Base-by-base conservation (phyloP, 2,329 filamentous ascomycete genomes). In the Tolypocladium guangdongense region DNA sequence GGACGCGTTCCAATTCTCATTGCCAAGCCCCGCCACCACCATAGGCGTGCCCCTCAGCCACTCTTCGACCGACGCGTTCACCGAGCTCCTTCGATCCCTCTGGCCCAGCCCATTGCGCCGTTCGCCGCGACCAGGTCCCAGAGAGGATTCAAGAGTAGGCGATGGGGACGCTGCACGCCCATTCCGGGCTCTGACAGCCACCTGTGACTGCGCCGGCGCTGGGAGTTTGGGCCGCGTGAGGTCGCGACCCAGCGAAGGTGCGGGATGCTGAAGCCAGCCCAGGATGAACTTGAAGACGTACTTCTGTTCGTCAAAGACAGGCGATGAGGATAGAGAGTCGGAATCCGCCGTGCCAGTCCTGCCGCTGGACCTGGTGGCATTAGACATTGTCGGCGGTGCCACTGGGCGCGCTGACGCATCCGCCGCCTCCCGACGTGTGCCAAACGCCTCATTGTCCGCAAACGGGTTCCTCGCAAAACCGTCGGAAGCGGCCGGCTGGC, bases 251-350 rank as follows among this genome's bases (percentile, higher is more conserved):
- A 78, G 79, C 0, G 74, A 72, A 51, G 79, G 74, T 57, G 78
- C 74, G 22, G 75, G 67, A 27, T 78, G 78, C 49, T 77, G 70
- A 41, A 83, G 76, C 76, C 81, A 86, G 55, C 86, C 84, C 2
- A 90, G 76, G 11, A 84, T 82, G 62, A 91, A 91, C 57, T 84
- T 87, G 74, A 91, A 91, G 55, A 82, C 77, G 62, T 81, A 89
- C 58, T 77, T 73, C 64, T 77, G 70, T 64, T 79, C 70, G 59
- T 81, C 77, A 55, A 70, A 79, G 7, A 77, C 70, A 0, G 80
- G 80, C 2, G 77, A 73, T 10, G 79, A 82, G 16, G 74, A 75
- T n/a, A 74, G 72, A 18, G 78, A 81, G 32, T 78, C 79, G 16
- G 70, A 70, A 52, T 81, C 78, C 2, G 75, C 75, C 14, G 72